Percentiles rank a stretch among this genome's conserved stretches.
phyloP scores from a whole-genome alignment of 1,139 yeast genomes.

The Kodamaea ohmeri region DNA sequence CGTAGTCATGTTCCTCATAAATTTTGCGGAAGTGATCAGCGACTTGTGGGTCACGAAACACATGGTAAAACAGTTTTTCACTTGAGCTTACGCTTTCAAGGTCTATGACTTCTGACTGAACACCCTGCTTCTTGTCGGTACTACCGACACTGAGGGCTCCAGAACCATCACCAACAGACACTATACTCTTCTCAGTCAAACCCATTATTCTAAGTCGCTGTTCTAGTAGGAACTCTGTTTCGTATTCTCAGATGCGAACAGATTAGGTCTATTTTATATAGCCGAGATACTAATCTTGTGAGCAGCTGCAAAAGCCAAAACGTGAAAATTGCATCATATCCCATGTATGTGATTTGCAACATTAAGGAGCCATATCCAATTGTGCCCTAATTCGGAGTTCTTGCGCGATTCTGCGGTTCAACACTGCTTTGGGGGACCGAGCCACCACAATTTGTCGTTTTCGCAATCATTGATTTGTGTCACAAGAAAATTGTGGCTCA shows the following conservation, averaged over 20 bases:
- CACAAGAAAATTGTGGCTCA: neutral
- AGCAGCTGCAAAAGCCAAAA: neutral
- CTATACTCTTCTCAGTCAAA: neutral
- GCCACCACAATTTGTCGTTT: neutral
- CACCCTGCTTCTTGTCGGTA: slow-evolving; percentile 3
- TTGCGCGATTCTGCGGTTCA: neutral
- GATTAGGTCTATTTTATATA: neutral
- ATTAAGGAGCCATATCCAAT: neutral
- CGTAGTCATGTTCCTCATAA: slow-evolving; percentile 44
- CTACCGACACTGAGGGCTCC: slow-evolving; percentile 1
- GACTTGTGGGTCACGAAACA: slow-evolving; percentile 34
- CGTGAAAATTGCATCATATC: slow-evolving; percentile 3
- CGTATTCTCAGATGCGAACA: too few species aligned
- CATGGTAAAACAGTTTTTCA: slow-evolving; percentile 12
- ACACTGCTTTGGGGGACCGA: neutral
- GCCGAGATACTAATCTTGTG: neutral
- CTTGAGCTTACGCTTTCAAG: slow-evolving; percentile 8
- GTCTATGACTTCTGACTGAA: slow-evolving; percentile 4
- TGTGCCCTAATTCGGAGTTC: neutral
- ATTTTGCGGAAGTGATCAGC: slow-evolving; percentile 39
- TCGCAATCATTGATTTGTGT: neutral
- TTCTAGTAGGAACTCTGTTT: too few species aligned
- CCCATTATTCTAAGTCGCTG: neutral
- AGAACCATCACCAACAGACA: neutral
- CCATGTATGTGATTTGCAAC: neutral